Evolutionary conservation across 23 red algal species (phyloP).

Genomic region (Gracilaria caudata): DNA sequence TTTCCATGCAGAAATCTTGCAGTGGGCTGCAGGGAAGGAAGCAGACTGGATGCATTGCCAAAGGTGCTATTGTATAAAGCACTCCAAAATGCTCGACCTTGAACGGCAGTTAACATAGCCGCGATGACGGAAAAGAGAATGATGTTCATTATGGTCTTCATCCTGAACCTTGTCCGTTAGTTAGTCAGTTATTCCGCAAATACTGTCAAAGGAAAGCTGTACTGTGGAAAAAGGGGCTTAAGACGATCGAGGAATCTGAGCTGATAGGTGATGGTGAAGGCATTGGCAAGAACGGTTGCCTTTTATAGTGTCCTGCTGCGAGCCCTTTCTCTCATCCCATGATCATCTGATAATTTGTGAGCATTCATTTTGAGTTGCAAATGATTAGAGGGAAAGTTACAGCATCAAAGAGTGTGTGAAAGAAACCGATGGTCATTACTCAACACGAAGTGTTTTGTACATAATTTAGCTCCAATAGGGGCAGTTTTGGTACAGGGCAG

Average conservation of each 20-base stretch:
- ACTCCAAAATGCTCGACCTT: not conserved
- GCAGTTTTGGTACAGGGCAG: too few relatives aligned
- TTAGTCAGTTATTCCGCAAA: slow-evolving; percentile 2
- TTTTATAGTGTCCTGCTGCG: not conserved
- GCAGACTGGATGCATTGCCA: not conserved
- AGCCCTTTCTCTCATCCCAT: not conserved
- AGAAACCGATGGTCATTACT: too few relatives aligned
- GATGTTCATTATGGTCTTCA: not conserved
- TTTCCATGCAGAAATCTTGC: slow-evolving; percentile 8
- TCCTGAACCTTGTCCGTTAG: not conserved
- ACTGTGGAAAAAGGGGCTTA: not conserved
- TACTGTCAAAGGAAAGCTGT: not conserved
- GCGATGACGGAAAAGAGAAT: not conserved
- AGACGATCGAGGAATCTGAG: not conserved
- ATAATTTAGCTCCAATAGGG: too few relatives aligned
- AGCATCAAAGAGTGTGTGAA: too few relatives aligned
- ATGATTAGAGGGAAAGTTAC: too few relatives aligned
- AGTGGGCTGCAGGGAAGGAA: slow-evolving; percentile 3
- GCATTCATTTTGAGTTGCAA: too few relatives aligned
- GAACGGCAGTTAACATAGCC: not conserved
- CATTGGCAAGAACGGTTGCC: not conserved
- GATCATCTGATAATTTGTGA: not conserved
- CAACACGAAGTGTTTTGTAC: too few relatives aligned
- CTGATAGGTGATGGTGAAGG: not conserved
- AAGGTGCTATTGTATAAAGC: not conserved